A percentile compares a stretch with the other conserved stretches of the same genome.
Conservation (phyloP, 2,329 filamentous ascomycete genomes). For the Venturia oleaginea region DNA sequence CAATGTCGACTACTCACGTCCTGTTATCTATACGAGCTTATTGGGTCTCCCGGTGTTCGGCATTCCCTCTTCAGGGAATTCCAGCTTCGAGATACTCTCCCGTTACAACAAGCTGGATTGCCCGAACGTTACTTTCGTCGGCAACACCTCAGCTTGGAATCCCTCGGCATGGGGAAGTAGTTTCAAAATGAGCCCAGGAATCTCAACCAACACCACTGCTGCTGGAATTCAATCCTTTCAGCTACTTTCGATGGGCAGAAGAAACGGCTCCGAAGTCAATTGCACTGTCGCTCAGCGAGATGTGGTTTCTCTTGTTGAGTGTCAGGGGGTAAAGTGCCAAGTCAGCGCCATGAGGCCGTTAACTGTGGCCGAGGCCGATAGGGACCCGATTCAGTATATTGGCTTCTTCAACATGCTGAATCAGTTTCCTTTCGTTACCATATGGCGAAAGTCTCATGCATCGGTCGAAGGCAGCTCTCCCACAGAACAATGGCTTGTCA, state of each 20-base stretch:
- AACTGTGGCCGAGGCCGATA: background rate
- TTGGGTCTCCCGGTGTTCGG: slow-evolving; percentile 15
- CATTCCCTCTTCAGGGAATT: background rate
- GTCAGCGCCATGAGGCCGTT: slow-evolving; percentile 2
- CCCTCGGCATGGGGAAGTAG: background rate
- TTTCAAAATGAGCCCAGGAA: background rate
- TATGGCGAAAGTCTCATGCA: background rate
- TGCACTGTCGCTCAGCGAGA: background rate
- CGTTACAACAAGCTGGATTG: background rate
- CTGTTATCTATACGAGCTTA: slow-evolving; percentile 23
- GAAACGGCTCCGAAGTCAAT: background rate
- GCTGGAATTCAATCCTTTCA: background rate
- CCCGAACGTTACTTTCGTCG: background rate
- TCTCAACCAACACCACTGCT: background rate
- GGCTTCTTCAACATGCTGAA: background rate
- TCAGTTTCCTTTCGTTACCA: background rate
- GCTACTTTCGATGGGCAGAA: background rate
- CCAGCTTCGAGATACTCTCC: background rate
- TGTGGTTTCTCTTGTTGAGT: background rate
- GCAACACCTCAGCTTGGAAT: background rate
- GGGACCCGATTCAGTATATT: background rate
- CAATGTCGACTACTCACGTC: slow-evolving; percentile 12
- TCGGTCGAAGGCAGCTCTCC: background rate
- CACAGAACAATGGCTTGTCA: background rate
- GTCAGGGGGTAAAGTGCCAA: background rate